phyloP scores from a whole-genome alignment of 2,329 filamentous ascomycete genomes.

The Zelopaecilomyces penicillatus region DNA sequence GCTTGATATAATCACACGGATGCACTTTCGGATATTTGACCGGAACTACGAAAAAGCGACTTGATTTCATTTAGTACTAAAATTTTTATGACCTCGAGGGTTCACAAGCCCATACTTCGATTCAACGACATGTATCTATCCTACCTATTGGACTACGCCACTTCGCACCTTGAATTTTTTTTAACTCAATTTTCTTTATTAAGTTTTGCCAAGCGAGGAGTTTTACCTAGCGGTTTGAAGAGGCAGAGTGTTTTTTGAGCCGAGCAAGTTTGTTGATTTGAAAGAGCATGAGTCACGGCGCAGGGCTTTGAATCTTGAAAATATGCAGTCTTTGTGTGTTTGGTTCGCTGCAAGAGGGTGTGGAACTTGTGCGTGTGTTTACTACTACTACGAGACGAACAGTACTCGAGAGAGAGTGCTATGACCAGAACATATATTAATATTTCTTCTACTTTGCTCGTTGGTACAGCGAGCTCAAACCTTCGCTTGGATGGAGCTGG shows the following conservation, averaged over 20 bases:
- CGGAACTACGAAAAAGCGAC: too few species aligned
- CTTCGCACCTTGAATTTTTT: neutral
- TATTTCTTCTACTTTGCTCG: too few species aligned
- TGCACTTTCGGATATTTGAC: too few species aligned
- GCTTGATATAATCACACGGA: too few species aligned
- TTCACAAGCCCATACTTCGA: slow-evolving; percentile 3
- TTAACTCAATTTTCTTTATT: slow-evolving; percentile 2
- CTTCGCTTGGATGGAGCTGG: too few species aligned
- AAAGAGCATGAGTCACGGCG: slow-evolving; percentile 8
- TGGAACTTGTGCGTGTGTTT: too few species aligned
- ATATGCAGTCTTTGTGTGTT: neutral
- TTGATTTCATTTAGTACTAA: neutral
- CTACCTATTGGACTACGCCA: neutral
- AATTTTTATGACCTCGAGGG: neutral
- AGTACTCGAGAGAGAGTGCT: too few species aligned
- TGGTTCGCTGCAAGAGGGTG: neutral
- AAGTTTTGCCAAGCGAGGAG: slow-evolving; percentile 7
- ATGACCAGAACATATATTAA: too few species aligned
- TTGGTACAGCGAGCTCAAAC: too few species aligned
- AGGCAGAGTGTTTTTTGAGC: slow-evolving; percentile 5
- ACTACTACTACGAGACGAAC: too few species aligned
- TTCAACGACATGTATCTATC: slow-evolving; percentile 8
- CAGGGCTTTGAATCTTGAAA: slow-evolving; percentile 3
- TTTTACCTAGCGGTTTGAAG: slow-evolving; percentile 2
- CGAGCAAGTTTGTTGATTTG: slow-evolving; percentile 3